Evolutionary conservation across 495 filamentous ascomycete genomes (phyloP).

Genomic region (Letharia lupina): DNA sequence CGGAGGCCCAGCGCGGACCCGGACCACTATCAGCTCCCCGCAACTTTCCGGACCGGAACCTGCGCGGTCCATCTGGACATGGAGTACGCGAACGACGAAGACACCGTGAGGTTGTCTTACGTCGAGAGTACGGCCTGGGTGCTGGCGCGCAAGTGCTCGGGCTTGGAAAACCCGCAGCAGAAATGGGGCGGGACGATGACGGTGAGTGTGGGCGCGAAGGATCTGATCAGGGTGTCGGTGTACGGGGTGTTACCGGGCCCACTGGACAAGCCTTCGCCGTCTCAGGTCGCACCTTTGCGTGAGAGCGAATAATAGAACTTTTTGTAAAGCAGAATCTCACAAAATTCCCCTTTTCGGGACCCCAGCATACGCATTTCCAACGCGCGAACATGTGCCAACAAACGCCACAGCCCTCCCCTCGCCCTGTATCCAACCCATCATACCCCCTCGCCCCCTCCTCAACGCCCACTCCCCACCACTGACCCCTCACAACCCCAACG

Average conservation of each 20-base stretch:
- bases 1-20: no score
- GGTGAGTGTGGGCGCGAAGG: background rate
- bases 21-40: background rate
- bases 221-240: background rate
- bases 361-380: no score
- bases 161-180: background rate
- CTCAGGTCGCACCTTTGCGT: background rate
- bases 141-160: slow-evolving; percentile 4
- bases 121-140: background rate
- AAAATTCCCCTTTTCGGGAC: no score
- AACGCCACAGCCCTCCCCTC: no score
- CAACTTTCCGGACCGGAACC: no score
- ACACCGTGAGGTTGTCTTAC: background rate
- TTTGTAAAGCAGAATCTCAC: no score
- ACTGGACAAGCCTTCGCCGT: background rate
- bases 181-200: background rate
- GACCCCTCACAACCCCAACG: slow-evolving; percentile 1
- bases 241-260: background rate
- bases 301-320: no score
- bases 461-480: no score
- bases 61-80: slow-evolving; percentile 1
- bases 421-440: no score
- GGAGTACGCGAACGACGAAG: background rate
- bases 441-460: no score
- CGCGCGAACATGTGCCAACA: no score